Evolutionary conservation across 2,329 filamentous ascomycete species (phyloP), one percentile per base, ranked within the genome.

Genomic region (Epichloe typhina): DNA sequence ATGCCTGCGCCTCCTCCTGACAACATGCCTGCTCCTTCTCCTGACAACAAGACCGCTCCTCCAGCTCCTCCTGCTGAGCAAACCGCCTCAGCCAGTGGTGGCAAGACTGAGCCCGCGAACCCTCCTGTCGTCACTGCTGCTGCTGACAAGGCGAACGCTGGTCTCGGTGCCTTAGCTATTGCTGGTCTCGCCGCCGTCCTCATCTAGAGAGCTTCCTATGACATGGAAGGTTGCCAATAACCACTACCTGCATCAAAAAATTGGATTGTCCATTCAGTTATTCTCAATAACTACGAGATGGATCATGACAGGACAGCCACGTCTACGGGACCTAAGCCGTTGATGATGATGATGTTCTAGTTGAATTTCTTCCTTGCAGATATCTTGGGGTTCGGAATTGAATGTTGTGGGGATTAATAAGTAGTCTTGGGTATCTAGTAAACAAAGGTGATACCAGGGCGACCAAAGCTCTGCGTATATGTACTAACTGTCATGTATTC

Each of bases 111-210:
- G n/a, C 26, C 40, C 31, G 44, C 13, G 7, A 26, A 11, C 12
- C 40, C 62, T 42, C 52, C 58, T 3, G 56, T 61, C 45, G 57
- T 69, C 21, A 65, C 64, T 38, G 69, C 63, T 39, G 70, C 62
- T 21, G 70, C 66, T 45, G 63, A 60, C 52, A 68, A 65, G 57
- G 53, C 62, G 36, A 62, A 61, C 38, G 58, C 64, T 31, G 65
- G 64, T 49, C 48, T 67, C 23, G 67, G 66, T 26, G 66, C 66
- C 50, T 59, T 72, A 41, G 56, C 69, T 45, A 50, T 69, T 35
- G 70, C 64, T 41, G 71, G 66, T 52, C 52, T 69, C 38, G 67
- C 64, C 47, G 68, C 65, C 21, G 49, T 73, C 40, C 57, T 66
- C 51, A 55, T 71, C 53, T 71, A 64, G 58, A 43, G 15, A 31